A percentile compares a stretch with the other conserved stretches of the same genome.
Evolutionary conservation across 768 basidiomycete species (phyloP).

Genomic region (Russula virescens): DNA sequence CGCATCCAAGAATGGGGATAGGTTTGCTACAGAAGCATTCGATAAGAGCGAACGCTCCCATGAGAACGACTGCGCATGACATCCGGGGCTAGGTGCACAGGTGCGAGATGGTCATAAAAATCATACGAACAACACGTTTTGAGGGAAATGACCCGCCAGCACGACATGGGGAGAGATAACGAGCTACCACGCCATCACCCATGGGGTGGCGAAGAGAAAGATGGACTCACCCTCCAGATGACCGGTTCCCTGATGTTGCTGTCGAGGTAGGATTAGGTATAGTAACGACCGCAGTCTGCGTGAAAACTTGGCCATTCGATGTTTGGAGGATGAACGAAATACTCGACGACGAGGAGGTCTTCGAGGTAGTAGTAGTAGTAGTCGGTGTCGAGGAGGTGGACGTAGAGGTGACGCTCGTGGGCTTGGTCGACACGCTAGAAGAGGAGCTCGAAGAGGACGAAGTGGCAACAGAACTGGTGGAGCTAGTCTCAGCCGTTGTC

Average conservation of each 20-base stretch:
- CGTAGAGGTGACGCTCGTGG: constrained; percentile 10
- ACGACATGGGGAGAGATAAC: background rate
- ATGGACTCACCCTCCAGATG: constrained; percentile 24
- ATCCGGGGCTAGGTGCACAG: background rate
- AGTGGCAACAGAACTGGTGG: background rate
- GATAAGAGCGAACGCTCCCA: background rate
- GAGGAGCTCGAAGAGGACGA: constrained; percentile 2
- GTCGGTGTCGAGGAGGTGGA: background rate
- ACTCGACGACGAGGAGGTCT: constrained; percentile 1
- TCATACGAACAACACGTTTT: background rate
- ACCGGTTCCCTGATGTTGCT: background rate
- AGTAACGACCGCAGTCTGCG: constrained; percentile 21
- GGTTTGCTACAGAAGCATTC: background rate
- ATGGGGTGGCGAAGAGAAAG: background rate
- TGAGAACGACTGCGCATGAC: background rate
- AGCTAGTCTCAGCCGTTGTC: background rate
- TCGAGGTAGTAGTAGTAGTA: background rate
- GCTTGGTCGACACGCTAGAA: background rate
- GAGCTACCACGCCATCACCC: background rate
- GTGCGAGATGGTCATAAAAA: background rate
- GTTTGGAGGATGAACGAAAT: background rate
- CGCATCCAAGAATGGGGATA: background rate
- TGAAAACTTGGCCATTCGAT: constrained; percentile 19
- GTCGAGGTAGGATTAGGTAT: constrained; percentile 4
- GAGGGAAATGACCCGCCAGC: background rate